Evolutionary conservation across 495 filamentous ascomycete genomes (phyloP).

Genomic region (Aspergillus haitiensis): DNA sequence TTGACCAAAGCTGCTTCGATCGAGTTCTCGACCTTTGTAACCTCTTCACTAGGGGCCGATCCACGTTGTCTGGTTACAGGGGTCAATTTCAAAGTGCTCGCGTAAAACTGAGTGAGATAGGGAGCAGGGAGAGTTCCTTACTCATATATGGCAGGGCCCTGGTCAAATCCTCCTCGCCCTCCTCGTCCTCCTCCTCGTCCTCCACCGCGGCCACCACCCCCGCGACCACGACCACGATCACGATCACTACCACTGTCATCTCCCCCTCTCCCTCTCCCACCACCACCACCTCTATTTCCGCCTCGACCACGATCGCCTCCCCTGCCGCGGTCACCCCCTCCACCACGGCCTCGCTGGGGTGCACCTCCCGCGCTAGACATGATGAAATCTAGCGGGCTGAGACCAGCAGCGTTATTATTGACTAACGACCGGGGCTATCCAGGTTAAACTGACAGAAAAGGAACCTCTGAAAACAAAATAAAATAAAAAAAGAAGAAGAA

Average conservation of each 20-base stretch:
- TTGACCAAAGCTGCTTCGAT: conserved; percentile 29
- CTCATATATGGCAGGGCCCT: conserved; percentile 31
- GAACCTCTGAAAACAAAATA: too few species aligned
- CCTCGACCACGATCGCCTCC: conserved; percentile 20
- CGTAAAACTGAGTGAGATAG: not conserved
- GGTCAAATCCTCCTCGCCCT: conserved; percentile 22
- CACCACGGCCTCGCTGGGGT: conserved; percentile 17
- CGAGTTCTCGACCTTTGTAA: conserved; percentile 35
- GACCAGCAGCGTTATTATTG: not conserved
- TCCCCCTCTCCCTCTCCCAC: conserved; percentile 10
- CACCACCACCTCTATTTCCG: conserved; percentile 23
- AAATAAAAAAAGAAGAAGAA: too few species aligned
- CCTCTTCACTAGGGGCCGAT: conserved; percentile 23
- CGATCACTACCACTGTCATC: conserved; percentile 4
- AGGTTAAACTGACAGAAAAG: not conserved
- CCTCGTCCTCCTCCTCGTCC: conserved; percentile 24
- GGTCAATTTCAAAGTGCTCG: not conserved
- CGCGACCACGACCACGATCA: conserved; percentile 12
- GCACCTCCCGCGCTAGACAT: conserved; percentile 19
- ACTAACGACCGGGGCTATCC: not conserved
- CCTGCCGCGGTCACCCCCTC: conserved; percentile 18
- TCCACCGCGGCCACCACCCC: conserved; percentile 15
- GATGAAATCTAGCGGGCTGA: not conserved
- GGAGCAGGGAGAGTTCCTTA: conserved; percentile 23
- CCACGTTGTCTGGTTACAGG: conserved; percentile 24